Evolutionary conservation across 2,329 filamentous ascomycete genomes (phyloP).

Genomic region (Penicillium sp.): DNA sequence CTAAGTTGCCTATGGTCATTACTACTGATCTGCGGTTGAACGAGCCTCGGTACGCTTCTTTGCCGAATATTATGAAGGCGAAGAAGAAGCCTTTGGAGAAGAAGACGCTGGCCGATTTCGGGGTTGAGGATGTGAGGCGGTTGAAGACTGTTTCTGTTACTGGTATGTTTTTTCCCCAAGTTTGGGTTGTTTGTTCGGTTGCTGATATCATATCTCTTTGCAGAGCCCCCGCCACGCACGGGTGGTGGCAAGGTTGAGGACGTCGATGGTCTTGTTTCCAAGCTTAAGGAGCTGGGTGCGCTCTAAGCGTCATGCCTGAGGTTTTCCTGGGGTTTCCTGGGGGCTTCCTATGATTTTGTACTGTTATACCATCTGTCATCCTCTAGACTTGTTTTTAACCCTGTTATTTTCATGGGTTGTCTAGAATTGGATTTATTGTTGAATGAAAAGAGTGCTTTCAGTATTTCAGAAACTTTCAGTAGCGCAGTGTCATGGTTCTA

Average conservation of each 20-base stretch:
- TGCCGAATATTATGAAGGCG: slow-evolving; percentile 99
- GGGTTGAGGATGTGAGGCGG: slow-evolving; percentile 70
- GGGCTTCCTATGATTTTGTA: slow-evolving; percentile 11
- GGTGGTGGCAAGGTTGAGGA: slow-evolving; percentile 97
- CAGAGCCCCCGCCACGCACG: slow-evolving; percentile 81
- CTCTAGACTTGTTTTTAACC: background rate
- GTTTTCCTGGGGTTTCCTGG: background rate
- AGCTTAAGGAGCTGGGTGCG: slow-evolving; percentile 94
- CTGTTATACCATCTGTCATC: slow-evolving; percentile 26
- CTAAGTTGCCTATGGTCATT: slow-evolving; percentile 86
- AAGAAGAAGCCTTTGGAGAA: slow-evolving; percentile 99
- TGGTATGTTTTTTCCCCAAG: slow-evolving; percentile 54
- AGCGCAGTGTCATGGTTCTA: too few species aligned
- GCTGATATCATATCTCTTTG: background rate
- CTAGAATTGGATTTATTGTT: too few species aligned
- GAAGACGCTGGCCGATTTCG: slow-evolving; percentile 80
- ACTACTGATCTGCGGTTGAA: slow-evolving; percentile 95
- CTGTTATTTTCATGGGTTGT: too few species aligned
- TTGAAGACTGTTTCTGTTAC: slow-evolving; percentile 89
- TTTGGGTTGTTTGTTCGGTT: background rate
- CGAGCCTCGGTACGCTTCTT: slow-evolving; percentile 87
- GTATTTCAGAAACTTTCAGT: too few species aligned
- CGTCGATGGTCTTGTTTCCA: slow-evolving; percentile 89
- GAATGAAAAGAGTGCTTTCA: too few species aligned
- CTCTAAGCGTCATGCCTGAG: slow-evolving; percentile 53